Base-by-base conservation (phyloP, 805 yeast genomes). In the Candida insectorum region DNA sequence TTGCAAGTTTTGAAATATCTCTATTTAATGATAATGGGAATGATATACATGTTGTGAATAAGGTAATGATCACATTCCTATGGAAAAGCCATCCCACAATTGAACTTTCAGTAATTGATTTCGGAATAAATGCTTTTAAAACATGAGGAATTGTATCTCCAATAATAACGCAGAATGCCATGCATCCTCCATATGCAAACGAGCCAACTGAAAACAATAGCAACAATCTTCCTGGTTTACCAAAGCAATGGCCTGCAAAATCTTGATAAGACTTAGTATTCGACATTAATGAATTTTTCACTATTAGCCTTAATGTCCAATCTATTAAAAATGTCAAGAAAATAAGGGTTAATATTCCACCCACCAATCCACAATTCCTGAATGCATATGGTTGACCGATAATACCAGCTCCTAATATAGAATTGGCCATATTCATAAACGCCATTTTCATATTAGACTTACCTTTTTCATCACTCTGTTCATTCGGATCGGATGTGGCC, bases 111-210 rank as follows among this genome's bases (percentile, higher is more conserved):
- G 67, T 58, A 3, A 69, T 48, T 12, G 67, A 55, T 11, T 46
- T 40, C 0, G 84, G 81, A 38, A 86, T 71, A 21, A 86, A 53
- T 3, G 87, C 75, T 36, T 77, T 64, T 30, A 91, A 55, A 4
- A 89, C 96, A 55, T 87, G 96, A 0, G 97, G 97, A 22, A 91
- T 79, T 0, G 96, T 85, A 51, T 89, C 97, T 14, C 97, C 97
- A 20, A 89, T 87, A 44, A 89, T 91, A 33, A 89, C 89, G 40
- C 95, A 85, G 58, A 87, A 91, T 2, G 96, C 97, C 69, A 87
- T 79, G 40, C 87, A 78, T 0, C 97, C 97, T 16, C 97, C 97
- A 50, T 86, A 80, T 1, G 97, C 97, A 67, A 89, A 89, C 4
- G 85, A 64, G 2, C 93, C 88, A 52, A 89, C 95, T 0, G 95